Evolutionary conservation across 1,284 basidiomycete species (phyloP), one percentile per base, ranked within the genome.

Genomic region (Baeospora myosura): DNA sequence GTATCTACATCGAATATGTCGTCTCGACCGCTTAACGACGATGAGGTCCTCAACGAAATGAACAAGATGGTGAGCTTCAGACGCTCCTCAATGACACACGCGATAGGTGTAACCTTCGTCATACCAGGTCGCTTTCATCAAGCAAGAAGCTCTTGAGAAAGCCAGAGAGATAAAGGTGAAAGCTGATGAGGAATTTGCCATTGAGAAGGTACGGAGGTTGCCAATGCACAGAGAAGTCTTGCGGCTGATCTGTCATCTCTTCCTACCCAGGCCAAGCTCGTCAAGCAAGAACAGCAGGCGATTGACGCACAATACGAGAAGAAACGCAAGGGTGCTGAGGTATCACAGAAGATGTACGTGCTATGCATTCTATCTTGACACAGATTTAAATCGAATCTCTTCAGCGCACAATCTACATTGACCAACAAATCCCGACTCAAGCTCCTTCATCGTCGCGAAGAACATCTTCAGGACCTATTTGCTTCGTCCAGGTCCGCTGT

Each of bases 41-140:
- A 95, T 57, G 94, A 98, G 69, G 94, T 98, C 28, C 73, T 93
- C 59, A 87, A 71, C 56, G 94, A 98, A 76, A 92, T 97, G 90
- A 96, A 93, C 74, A 98, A 98, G 82, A 97, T 98, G 94, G 94
- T 92, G 40, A 44, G 73, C 52, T 7, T 18, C 25, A 35, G 2
- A 18, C 23, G 31, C 37, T 29, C 18, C 31, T 12, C 14, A 21
- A 26, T n/a, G n/a, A n/a, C 3, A n/a, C 2, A 25, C 18, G 12
- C 18, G 3, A 23, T 20, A 7, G 5, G 20, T 39, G 14, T 32
- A 30, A 23, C 30, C 18, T 5, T 34, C 20, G 41, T 43, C 30
- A 28, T 43, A 31, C 39, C 59, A 94, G 91, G 89, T 95, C 40
- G 83, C 89, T 45, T 96, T 95, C 72, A 96, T 96, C 74, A 92